These are phyloP conservation scores for Maudiozyma humilis DNA, from an alignment of 1,139 yeast genomes.

Conservation along the genomic window DNA sequence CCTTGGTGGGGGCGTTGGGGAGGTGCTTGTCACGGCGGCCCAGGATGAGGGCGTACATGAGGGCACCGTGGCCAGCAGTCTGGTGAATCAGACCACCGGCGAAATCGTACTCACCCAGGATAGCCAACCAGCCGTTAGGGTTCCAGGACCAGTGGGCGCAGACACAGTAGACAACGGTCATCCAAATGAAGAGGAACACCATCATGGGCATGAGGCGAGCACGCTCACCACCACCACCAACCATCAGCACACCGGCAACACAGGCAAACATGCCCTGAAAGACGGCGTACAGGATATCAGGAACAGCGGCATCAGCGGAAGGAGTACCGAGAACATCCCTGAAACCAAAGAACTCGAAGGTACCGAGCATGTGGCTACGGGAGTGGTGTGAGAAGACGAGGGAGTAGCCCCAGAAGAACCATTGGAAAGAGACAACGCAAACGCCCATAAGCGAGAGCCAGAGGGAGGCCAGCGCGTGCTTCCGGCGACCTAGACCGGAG, in stretches of 20 bases:
- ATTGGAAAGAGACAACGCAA: constrained; percentile 75
- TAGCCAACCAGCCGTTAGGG: constrained; percentile 76
- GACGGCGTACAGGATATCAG: constrained; percentile 80
- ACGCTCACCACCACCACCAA: constrained; percentile 96
- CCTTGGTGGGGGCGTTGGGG: constrained; percentile 26
- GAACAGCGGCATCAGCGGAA: constrained; percentile 54
- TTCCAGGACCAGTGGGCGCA: constrained; percentile 98
- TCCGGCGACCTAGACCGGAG: constrained; percentile 85
- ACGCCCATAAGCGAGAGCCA: constrained; percentile 94
- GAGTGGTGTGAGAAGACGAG: constrained; percentile 70
- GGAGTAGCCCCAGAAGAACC: constrained; percentile 98
- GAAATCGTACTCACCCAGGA: constrained; percentile 80
- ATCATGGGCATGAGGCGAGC: constrained; percentile 96
- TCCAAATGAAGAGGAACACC: constrained; percentile 87
- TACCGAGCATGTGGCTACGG: constrained; percentile 64
- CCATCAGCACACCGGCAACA: constrained; percentile 84
- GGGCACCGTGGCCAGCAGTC: constrained; percentile 88
- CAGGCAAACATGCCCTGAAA: constrained; percentile 96
- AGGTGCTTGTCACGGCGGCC: constrained; percentile 78
- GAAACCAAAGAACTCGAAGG: constrained; percentile 69
- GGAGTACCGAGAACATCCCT: constrained; percentile 79
- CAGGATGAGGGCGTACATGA: constrained; percentile 81
- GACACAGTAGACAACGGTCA: constrained; percentile 94
- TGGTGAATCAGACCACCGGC: constrained; percentile 99
- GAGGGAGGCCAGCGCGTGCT: constrained; percentile 79